These are phyloP conservation scores for Zygoascus biomembranicola DNA, from an alignment of 805 yeast genomes.

Conservation along the genomic window DNA sequence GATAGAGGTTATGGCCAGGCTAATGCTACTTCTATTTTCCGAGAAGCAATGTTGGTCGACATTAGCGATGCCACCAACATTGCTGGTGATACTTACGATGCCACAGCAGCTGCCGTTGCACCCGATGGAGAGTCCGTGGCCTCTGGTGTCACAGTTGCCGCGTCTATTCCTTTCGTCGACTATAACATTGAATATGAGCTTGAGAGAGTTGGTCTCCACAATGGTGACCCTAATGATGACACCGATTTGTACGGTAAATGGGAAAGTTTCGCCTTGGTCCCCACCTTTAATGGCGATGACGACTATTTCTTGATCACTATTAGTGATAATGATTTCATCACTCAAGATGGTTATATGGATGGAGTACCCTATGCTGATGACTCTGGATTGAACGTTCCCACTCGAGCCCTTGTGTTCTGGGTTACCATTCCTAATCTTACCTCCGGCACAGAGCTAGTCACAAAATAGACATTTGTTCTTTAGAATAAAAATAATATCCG, in stretches of 20 bases:
- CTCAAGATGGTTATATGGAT: constrained; percentile 10
- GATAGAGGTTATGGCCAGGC: constrained; percentile 9
- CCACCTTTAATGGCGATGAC: constrained; percentile 7
- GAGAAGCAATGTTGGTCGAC: constrained; percentile 10
- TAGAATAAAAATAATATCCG: no score
- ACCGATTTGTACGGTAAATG: constrained; percentile 14
- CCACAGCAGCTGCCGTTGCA: constrained; percentile 8
- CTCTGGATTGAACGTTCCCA: constrained; percentile 12
- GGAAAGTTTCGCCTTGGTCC: constrained; percentile 13
- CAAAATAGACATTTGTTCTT: no score
- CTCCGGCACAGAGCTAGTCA: neutral
- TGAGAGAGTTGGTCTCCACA: constrained; percentile 11
- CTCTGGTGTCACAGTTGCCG: constrained; percentile 7
- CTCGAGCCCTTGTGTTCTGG: constrained; percentile 14
- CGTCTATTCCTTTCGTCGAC: constrained; percentile 8
- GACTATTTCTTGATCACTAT: constrained; percentile 12
- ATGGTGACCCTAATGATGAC: constrained; percentile 9
- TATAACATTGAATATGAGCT: constrained; percentile 7
- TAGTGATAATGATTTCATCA: constrained; percentile 15
- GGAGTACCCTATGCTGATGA: constrained; percentile 9
- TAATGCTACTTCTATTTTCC: constrained; percentile 9
- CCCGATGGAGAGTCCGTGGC: constrained; percentile 11
- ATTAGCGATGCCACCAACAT: constrained; percentile 11
- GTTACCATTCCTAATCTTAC: constrained; percentile 3
- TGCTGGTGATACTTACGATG: constrained; percentile 8